Evolutionary conservation across 257 asterid genomes (phyloP).

Genomic region (Rubia yunnanensis): DNA sequence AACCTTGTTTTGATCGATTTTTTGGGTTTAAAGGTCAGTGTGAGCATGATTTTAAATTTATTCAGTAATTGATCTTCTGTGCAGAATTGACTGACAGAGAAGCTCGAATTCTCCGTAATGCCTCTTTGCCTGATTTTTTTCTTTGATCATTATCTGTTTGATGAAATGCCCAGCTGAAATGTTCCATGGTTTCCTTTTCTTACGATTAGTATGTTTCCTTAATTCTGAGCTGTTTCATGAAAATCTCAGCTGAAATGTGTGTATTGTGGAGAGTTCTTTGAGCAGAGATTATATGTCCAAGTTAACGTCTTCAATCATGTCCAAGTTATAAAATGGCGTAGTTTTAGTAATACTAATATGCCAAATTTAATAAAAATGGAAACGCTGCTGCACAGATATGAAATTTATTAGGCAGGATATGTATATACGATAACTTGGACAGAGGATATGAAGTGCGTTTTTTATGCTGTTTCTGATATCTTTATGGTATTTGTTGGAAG

Average conservation of each 20-base stretch:
- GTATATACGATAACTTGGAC: neutral
- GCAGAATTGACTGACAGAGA: neutral
- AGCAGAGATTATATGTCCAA: neutral
- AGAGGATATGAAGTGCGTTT: neutral
- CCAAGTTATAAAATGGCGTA: neutral
- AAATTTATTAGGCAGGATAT: too few species aligned
- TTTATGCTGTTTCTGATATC: neutral
- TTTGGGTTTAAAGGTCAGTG: slow-evolving; percentile 2
- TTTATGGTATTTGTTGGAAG: slow-evolving; percentile 6
- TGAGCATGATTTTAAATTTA: neutral
- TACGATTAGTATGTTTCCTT: neutral
- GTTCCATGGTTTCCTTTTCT: neutral
- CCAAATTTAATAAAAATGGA: neutral
- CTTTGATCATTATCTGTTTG: neutral
- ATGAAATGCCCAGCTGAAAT: slow-evolving; percentile 4
- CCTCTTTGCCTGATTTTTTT: neutral
- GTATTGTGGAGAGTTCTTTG: neutral
- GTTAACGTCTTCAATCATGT: neutral
- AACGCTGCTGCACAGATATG: neutral
- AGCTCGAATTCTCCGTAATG: neutral
- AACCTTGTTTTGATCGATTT: too few species aligned
- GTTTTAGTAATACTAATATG: neutral
- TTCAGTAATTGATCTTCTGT: neutral
- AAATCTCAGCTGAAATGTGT: neutral
- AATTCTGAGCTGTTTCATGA: slow-evolving; percentile 1